These are phyloP conservation scores for Pseudozyma tsukubaensis DNA, from an alignment of 1,284 basidiomycete genomes.

Conservation along the genomic window DNA sequence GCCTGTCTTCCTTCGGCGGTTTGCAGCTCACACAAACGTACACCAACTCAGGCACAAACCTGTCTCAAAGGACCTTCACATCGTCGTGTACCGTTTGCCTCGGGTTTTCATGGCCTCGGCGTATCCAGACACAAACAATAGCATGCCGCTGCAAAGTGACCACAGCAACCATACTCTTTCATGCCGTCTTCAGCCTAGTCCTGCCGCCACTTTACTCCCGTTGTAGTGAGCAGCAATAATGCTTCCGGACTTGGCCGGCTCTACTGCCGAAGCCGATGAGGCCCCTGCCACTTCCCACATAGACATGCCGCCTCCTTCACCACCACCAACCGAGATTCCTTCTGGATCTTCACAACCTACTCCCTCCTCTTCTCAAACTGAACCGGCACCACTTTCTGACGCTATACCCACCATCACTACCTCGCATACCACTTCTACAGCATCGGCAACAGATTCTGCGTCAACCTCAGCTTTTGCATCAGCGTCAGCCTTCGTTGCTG, in stretches of 20 bases:
- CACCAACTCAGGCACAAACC: not conserved
- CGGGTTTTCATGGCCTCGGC: no score
- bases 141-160: not conserved
- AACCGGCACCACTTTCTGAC: not conserved
- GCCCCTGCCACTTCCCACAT: not conserved
- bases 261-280: not conserved
- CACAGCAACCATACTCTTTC: not conserved
- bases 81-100: no score
- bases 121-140: not conserved
- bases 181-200: not conserved
- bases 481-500: conserved; percentile 8
- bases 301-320: conserved; percentile 18
- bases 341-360: conserved; percentile 10
- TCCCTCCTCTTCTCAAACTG: conserved; percentile 1
- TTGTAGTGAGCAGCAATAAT: not conserved
- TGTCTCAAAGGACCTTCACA: not conserved
- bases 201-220: not conserved
- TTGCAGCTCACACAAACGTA: no score
- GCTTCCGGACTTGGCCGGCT: not conserved
- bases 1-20: no score
- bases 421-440: not conserved
- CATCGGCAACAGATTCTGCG: conserved; percentile 11
- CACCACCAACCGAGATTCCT: conserved; percentile 15
- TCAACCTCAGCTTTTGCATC: conserved; percentile 4
- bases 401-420: not conserved